Evolutionary conservation across 345 rosid species (phyloP), one percentile per base, ranked within the genome.

Genomic region (Hibiscus trionum): DNA sequence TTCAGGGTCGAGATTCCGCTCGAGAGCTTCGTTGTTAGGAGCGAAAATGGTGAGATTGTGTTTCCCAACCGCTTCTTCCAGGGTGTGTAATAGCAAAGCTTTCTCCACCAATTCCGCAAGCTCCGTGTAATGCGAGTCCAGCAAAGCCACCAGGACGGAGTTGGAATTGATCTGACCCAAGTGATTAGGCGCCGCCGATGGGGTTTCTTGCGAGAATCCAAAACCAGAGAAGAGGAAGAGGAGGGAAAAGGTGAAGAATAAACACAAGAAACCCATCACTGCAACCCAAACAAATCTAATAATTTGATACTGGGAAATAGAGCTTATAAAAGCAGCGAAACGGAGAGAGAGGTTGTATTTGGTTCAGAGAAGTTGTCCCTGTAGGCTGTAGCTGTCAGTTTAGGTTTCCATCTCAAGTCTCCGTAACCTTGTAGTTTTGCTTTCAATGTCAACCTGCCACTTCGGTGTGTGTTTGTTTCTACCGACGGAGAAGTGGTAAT

Each of bases 121-220:
- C 57, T 88, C 96, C 0, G 96, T 90, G 73, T 90, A 90, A 80
- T 83, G 96, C 14, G 96, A 90, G 81, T 90, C 96, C 49, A 90
- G 92, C 24, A 90, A 89, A 29, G 96, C 92, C 8, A 90, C 90
- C 26, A 90, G 86, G 56, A 90, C 86, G 0, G 93, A 90, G 76
- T 88, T 90, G 67, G 96, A 90, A 83, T 88, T 90, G 75, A 90
- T 88, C 66, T 79, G 89, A 55, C 75, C 74, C 2, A 84, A 62
- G 27, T 57, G 53, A 1, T 33, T 33, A 5, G 37, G 7, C 37
- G 37, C 37, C 37, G 56, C 7, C 2, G 52, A 19, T 14, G 74
- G 75, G 42, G 3, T 7, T 44, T 8, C 47, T 7, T 7, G 47
- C 11, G 66, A 14, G 62, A 78, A 5, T 35, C 61, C 31, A 4